Conservation (phyloP, 768 basidiomycete species). For the Lentinula raphanica region DNA sequence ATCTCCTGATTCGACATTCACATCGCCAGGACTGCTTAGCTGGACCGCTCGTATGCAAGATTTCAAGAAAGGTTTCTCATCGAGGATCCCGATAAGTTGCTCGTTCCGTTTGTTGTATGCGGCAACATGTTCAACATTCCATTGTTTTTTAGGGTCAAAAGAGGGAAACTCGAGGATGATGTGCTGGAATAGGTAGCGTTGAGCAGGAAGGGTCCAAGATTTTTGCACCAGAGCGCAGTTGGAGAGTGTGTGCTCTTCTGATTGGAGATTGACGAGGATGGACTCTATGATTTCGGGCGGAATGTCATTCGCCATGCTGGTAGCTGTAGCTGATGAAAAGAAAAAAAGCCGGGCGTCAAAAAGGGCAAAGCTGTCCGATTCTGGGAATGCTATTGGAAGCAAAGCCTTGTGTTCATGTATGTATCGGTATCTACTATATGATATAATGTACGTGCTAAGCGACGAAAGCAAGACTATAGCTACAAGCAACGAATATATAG, state of each 20-base stretch:
- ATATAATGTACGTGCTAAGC: too few relatives aligned
- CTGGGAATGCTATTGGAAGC: too few relatives aligned
- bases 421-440: too few relatives aligned
- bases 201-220: conserved; percentile 11
- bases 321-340: neutral
- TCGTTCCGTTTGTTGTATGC: neutral
- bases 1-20: neutral
- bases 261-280: conserved; percentile 15
- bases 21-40: neutral
- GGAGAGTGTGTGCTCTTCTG: conserved; percentile 6
- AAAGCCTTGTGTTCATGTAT: too few relatives aligned
- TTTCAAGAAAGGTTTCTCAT: neutral
- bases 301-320: neutral
- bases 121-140: neutral
- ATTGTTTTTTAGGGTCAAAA: neutral
- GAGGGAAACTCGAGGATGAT: neutral
- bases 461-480: too few relatives aligned
- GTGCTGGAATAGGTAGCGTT: conserved; percentile 12
- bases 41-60: neutral
- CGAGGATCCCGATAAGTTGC: neutral
- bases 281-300: conserved; percentile 14
- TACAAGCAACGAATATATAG: too few relatives aligned
- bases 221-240: conserved; percentile 12
- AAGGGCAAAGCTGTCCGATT: too few relatives aligned
- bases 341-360: neutral